Conservation (phyloP, 306 rosid genomes). For the Arachis stenosperma region DNA sequence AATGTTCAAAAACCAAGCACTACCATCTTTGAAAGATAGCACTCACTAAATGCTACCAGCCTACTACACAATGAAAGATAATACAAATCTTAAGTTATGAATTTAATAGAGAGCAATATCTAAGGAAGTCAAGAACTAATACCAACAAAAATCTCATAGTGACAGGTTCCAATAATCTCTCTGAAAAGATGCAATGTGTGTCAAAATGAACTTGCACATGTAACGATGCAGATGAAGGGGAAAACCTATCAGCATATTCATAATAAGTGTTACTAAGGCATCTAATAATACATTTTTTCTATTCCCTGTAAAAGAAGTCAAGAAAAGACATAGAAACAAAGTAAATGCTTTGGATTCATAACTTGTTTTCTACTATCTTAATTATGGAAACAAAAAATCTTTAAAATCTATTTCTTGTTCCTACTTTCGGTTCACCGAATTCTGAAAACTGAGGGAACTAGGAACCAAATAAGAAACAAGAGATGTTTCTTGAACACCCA, state of each 20-base stretch:
- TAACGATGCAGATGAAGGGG: neutral
- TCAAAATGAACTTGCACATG: neutral
- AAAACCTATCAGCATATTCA: neutral
- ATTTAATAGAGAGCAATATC: neutral
- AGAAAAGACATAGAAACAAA: too few species aligned
- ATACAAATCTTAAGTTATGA: neutral
- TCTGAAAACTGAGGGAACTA: too few species aligned
- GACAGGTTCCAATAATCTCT: neutral
- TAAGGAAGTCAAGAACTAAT: neutral
- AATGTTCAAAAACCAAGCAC: neutral
- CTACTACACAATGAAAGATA: conserved; percentile 2
- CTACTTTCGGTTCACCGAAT: too few species aligned
- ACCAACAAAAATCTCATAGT: neutral
- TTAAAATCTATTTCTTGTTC: too few species aligned
- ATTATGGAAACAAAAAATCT: too few species aligned
- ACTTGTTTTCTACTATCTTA: too few species aligned
- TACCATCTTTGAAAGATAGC: conserved; percentile 12
- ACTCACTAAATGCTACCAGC: neutral
- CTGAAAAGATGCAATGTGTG: neutral
- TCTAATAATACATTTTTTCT: neutral
- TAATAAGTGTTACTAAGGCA: neutral
- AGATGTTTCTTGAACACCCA: too few species aligned
- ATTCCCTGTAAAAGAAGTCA: neutral
- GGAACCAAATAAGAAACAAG: too few species aligned
- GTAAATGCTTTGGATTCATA: too few species aligned